Base-by-base conservation (phyloP, 208 protist species). In the Sergeia podlipaevii region DNA sequence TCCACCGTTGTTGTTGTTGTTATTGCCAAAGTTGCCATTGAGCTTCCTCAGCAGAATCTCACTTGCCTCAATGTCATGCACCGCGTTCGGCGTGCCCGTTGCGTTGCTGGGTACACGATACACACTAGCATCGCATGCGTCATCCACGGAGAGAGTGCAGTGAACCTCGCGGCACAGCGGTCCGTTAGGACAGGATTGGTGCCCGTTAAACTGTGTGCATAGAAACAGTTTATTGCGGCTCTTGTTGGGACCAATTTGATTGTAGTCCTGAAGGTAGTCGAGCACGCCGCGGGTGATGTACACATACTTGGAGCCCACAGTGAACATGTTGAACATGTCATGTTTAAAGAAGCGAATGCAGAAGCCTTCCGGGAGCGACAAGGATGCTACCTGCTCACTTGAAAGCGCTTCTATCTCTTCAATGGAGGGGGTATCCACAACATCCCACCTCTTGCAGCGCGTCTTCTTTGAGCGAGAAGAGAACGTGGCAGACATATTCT, bases 221-320 rank as follows among this genome's bases (percentile, higher is more conserved):
- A 88, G 29, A 41, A 88, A 91, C 13, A 85, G 61, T 39, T 80
- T 87, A 51, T 73, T 83, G 26, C 74, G 72, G 51, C 75, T 83
- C 37, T 87, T 91, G 64, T 87, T 91, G 1, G 83, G 83, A 18
- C 83, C 83, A 23, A 84, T 50, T 32, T 86, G 83, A 32, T 79
- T 80, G 65, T 85, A 87, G 43, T 91, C 83, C 55, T 87, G 72
- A 20, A 91, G 52, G 49, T 91, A 86, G 65, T 88, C 83, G 32
- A 91, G 47, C 7, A 77, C 68, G 13, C 83, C 83, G n/a, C 77
- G 74, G 0, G 83, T 91, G 33, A 91, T 33, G 37, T 56, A 60
- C 3, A 87, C 74, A 18, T 80, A 49, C 18, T 70, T 34, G 4
- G 78, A 91, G 4, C 72, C 65, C 3, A 77, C 73, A 1, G 83